A percentile compares a stretch with the other conserved stretches of the same genome.
Evolutionary conservation across 2,329 filamentous ascomycete genomes (phyloP).

Genomic region (Didymella sp.): DNA sequence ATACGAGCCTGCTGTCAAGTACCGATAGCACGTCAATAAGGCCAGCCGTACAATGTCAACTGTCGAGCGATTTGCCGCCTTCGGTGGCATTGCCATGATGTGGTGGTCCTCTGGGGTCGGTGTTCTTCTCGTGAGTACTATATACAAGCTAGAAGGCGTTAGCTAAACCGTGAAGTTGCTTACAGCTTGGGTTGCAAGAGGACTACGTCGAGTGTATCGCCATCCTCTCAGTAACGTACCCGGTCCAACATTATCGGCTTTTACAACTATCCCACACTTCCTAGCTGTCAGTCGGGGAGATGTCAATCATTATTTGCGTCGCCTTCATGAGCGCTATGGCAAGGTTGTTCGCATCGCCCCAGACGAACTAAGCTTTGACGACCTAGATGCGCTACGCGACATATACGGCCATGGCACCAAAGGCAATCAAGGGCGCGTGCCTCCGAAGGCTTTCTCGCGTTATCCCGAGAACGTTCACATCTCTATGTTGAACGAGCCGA

Average conservation of each 20-base stretch:
- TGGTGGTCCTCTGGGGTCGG: neutral
- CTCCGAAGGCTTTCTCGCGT: neutral
- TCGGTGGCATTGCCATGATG: neutral
- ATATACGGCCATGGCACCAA: neutral
- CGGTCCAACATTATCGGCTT: neutral
- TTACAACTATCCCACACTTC: neutral
- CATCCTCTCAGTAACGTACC: neutral
- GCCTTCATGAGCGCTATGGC: neutral
- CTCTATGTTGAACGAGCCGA: constrained; percentile 20
- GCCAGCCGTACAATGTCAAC: neutral
- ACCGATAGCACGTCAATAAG: neutral
- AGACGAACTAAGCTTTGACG: neutral
- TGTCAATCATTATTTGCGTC: neutral
- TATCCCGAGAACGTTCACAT: neutral
- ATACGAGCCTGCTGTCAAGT: neutral
- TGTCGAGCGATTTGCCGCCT: neutral
- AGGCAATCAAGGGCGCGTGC: neutral
- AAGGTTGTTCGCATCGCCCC: neutral
- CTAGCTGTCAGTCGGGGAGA: neutral
- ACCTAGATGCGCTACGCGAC: neutral
- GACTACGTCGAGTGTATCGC: neutral
- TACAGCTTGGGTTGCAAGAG: neutral
- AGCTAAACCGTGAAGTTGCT: neutral
- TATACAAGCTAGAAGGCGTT: neutral
- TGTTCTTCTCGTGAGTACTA: neutral